Evolutionary conservation across 352 stramenopile genomes (phyloP).

Genomic region (Aphanomyces invadans): DNA sequence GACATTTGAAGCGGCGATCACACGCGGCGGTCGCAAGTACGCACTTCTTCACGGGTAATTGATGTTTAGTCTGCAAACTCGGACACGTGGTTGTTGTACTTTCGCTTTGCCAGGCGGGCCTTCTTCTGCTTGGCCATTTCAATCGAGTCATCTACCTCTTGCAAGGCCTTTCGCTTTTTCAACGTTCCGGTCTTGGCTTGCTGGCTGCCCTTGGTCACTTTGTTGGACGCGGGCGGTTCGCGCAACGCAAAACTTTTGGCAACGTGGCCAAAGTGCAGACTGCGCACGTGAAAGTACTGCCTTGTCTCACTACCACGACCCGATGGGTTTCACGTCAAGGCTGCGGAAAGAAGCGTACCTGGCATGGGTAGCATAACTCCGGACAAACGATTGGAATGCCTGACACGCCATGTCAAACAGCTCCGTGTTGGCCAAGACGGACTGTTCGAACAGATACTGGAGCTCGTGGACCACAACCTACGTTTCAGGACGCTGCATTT

Average conservation of each 20-base stretch:
- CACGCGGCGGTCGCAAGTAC: background rate
- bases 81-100: conserved; percentile 62
- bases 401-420: conserved; percentile 80
- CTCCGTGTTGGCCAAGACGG: conserved; percentile 68
- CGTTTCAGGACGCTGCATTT: too few relatives aligned
- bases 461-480: conserved; percentile 63
- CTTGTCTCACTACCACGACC: conserved; percentile 50
- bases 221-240: conserved; percentile 68
- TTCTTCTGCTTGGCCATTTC: conserved; percentile 54
- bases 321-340: too few relatives aligned
- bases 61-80: conserved; percentile 74
- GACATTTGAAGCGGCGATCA: background rate
- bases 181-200: conserved; percentile 74
- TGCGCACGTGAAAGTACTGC: conserved; percentile 89
- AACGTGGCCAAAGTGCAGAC: conserved; percentile 91
- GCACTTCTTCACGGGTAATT: background rate
- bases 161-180: conserved; percentile 71
- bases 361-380: conserved; percentile 89
- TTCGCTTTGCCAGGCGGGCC: conserved; percentile 47
- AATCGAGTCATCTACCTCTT: conserved; percentile 57
- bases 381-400: conserved; percentile 89
- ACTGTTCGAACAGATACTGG: conserved; percentile 79
- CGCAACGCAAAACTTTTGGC: conserved; percentile 89
- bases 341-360: conserved; percentile 31
- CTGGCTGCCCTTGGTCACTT: conserved; percentile 61